Percentiles rank a stretch among this genome's conserved stretches.
phyloP scores from a whole-genome alignment of 495 filamentous ascomycete species.

The Xylaria nigripes region DNA sequence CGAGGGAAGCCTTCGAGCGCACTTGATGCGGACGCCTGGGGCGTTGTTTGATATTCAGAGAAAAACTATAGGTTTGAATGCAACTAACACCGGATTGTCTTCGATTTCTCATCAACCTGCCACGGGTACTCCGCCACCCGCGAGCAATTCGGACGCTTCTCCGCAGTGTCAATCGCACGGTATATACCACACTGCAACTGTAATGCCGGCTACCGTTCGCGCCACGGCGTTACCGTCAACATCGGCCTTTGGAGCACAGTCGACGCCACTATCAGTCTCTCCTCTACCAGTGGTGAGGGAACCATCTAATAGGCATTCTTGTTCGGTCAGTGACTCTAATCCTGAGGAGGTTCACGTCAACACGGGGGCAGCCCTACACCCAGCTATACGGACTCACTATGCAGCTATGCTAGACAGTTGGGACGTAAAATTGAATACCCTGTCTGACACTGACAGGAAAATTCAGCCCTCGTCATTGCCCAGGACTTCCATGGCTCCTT shows the following conservation, averaged over 20 bases:
- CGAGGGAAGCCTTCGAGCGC: constrained; percentile 40
- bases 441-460: constrained; percentile 1
- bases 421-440: constrained; percentile 15
- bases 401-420: constrained; percentile 25
- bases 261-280: background rate
- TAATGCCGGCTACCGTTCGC: background rate
- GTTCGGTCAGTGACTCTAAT: constrained; percentile 10
- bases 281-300: background rate
- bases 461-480: background rate
- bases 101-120: constrained; percentile 9
- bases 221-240: background rate
- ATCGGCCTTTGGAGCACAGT: constrained; percentile 6
- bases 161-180: background rate
- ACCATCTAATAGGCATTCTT: background rate
- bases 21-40: constrained; percentile 36
- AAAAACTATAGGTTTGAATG: constrained; percentile 14
- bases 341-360: constrained; percentile 16
- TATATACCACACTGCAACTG: background rate
- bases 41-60: constrained; percentile 27
- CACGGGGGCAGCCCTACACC: constrained; percentile 30
- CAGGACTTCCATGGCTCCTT: background rate
- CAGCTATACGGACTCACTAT: constrained; percentile 40
- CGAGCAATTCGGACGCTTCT: background rate
- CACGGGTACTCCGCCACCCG: constrained; percentile 10
- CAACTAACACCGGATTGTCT: constrained; percentile 2